Evolutionary conservation across 1,284 basidiomycete species (phyloP), one percentile per base, ranked within the genome.

Genomic region (Ceratobasidium theobromae): DNA sequence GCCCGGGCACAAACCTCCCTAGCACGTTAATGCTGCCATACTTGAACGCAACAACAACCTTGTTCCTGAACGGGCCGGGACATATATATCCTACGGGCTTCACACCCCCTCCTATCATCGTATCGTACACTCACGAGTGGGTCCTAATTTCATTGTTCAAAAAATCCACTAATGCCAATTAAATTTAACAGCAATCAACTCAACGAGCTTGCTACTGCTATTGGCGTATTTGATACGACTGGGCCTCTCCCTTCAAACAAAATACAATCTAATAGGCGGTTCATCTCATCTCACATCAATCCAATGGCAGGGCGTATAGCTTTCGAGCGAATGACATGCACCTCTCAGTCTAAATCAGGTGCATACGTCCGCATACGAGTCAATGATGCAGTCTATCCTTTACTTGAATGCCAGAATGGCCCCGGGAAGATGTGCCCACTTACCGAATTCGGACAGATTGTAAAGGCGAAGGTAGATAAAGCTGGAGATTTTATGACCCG

Each of bases 291-390:
- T 14, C 57, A 46, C 46, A 62, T 62, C 33, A 51, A 51, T 25
- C 57, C 57, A 1, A 62, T 62, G 57, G 57, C 57, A 1, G 57
- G 32, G 11, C 57, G 57, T 27, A 49, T 62, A 21, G 57, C 57
- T n/a, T 62, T 62, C 33, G 57, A 62, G 25, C 57, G 57, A 30
- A 62, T 62, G 57, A 62, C 57, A 5, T 62, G 57, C 46, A 57
- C 25, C 23, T 5, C 38, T 5, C 43, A 45, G 14, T 23, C 53
- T 8, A 62, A 62, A 18, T 4, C 33, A 8, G 46, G 30, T 6
- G 27, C 41, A 9, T 51, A 62, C 32, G 57, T 62, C 11, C 57
- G 57, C 28, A 33, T 62, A 11, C 45, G 57, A 14, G 57, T 62
- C 5, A 62, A 62, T 28, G 57, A 62, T 25, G 57, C 57, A 18